Evolutionary conservation across 345 rosid species (phyloP), one percentile per base, ranked within the genome.

Genomic region (Dipteronia dyeriana): DNA sequence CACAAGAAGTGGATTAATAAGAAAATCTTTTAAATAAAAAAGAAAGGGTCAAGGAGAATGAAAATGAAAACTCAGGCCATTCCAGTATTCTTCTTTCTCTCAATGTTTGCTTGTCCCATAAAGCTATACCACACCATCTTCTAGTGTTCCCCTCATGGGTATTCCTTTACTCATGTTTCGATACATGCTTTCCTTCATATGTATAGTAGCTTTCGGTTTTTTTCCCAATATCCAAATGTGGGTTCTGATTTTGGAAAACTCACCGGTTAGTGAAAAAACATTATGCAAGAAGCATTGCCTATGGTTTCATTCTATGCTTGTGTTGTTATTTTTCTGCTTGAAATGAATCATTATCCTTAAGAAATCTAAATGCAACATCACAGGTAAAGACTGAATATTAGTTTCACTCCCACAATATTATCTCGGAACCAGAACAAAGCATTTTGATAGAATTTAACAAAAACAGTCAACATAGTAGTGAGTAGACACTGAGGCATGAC

Each of bases 81-180:
- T 26, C 26, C 41, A 43, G 17, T 25, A 25, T 62, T 63, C n/a
- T 26, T 64, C 22, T 39, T 72, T 45, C 16, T 41, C 19, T 4
- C 5, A 25, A 7, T n/a, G 65, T 26, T 26, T 43, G 39, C 69
- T 80, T 71, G 77, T 74, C 79, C 75, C 77, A 20, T 25, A 70
- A 70, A 75, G 79, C 81, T 77, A 70, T 29, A 66, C 38, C 67
- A 74, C 54, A 47, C 56, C 79, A 80, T 74, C 51, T 77, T 57
- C 77, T 61, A 68, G 47, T 67, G 80, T 73, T 79, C 76, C 73
- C 70, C 72, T 79, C 41, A 68, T 31, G 76, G 25, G 13, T 26
- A 45, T 23, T 63, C 45, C 67, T 68, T 74, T 23, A 20, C 17
- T 12, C 4, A 22, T 11, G 45, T 26, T 64, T 51, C 11, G 39